Evolutionary conservation across 2,329 filamentous ascomycete species (phyloP).

Genomic region (Colletotrichum siamense): DNA sequence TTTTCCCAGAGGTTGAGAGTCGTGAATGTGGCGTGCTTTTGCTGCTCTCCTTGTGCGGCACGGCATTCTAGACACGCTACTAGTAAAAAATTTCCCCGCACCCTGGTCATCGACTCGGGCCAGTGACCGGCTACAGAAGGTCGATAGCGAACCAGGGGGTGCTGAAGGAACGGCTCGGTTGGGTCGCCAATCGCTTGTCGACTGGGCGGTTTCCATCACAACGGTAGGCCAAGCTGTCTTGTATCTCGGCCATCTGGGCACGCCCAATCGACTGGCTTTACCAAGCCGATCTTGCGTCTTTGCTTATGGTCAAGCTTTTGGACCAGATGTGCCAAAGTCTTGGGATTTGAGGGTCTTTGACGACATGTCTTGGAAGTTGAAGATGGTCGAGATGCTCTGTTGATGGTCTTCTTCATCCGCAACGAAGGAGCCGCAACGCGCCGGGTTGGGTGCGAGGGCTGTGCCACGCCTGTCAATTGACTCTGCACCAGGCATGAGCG

Average conservation of each 20-base stretch:
- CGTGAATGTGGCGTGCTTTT: neutral
- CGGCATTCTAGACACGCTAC: neutral
- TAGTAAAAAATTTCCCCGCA: constrained; percentile 6
- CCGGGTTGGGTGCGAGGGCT: neutral
- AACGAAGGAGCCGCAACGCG: neutral
- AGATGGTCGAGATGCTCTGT: neutral
- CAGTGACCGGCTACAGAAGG: neutral
- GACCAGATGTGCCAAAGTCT: neutral
- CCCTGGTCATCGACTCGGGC: neutral
- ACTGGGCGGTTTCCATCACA: neutral
- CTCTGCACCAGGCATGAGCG: neutral
- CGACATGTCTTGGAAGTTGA: constrained; percentile 10
- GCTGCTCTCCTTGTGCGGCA: neutral
- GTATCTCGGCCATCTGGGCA: constrained; percentile 8
- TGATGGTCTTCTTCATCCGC: neutral
- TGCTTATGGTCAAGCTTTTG: constrained; percentile 15
- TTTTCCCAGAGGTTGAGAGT: neutral
- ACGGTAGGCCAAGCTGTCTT: constrained; percentile 10
- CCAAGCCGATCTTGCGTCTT: neutral
- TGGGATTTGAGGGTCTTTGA: neutral
- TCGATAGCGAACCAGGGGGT: neutral
- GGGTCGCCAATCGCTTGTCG: constrained; percentile 7
- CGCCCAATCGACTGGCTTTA: neutral
- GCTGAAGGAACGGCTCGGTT: constrained; percentile 5
- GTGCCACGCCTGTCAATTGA: neutral